These are phyloP conservation scores for Betula pendula DNA, from an alignment of 306 rosid genomes.

Conservation along the genomic window DNA sequence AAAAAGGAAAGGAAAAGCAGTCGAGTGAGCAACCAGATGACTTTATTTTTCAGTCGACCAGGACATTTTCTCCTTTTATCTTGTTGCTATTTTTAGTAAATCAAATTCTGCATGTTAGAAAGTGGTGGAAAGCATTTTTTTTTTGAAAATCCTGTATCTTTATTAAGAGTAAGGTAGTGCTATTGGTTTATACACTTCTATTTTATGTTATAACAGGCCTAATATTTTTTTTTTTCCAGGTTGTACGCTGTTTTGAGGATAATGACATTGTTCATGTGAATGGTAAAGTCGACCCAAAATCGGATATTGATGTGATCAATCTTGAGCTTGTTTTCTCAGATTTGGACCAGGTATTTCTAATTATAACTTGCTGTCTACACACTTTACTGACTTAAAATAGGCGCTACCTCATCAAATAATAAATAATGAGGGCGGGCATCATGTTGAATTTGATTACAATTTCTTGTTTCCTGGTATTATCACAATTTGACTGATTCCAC, in stretches of 20 bases:
- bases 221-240: constrained; percentile 47
- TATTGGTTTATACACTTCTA: neutral
- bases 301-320: constrained; percentile 92
- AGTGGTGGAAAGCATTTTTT: neutral
- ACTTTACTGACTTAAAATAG: constrained; percentile 6
- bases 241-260: constrained; percentile 94
- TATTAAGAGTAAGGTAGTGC: constrained; percentile 5
- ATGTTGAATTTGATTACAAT: constrained; percentile 2
- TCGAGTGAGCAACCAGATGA: too few species aligned
- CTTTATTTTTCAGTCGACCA: too few species aligned
- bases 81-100: neutral
- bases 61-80: too few species aligned
- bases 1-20: too few species aligned
- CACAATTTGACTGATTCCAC: neutral
- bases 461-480: neutral
- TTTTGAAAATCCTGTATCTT: neutral
- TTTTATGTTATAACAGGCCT: constrained; percentile 23
- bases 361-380: constrained; percentile 15
- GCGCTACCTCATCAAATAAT: constrained; percentile 12
- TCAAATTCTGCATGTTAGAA: neutral
- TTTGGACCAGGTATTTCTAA: constrained; percentile 83
- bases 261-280: constrained; percentile 90
- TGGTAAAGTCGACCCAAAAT: constrained; percentile 87
- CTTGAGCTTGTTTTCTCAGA: constrained; percentile 94
- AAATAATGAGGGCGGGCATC: constrained; percentile 2